Percentiles rank a stretch among this genome's conserved stretches.
Evolutionary conservation across 306 rosid genomes (phyloP).

Genomic region (Glycine soja): DNA sequence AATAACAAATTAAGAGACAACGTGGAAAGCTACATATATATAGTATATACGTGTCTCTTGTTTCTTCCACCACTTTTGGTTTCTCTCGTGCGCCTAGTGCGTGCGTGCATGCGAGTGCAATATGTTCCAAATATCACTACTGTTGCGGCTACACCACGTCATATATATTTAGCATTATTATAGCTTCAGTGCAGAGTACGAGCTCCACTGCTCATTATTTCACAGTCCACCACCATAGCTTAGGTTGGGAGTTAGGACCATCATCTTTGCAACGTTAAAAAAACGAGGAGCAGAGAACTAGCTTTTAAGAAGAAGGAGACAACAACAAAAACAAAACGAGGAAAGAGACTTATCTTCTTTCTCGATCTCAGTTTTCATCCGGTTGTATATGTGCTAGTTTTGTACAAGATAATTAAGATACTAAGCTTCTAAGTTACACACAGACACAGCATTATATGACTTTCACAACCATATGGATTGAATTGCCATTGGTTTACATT

Average conservation of each 20-base stretch:
- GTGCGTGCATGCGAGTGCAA: neutral
- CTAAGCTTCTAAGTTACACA: neutral
- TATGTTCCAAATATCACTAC: neutral
- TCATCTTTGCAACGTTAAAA: conserved; percentile 21
- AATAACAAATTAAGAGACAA: conserved; percentile 14
- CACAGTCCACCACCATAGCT: conserved; percentile 12
- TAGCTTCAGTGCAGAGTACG: conserved; percentile 35
- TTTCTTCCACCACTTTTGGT: conserved; percentile 29
- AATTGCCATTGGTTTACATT: no score
- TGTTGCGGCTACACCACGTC: conserved; percentile 30
- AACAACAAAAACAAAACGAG: neutral
- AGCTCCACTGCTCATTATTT: conserved; percentile 28
- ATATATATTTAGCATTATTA: conserved; percentile 12
- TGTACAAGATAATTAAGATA: no score
- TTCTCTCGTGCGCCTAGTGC: neutral
- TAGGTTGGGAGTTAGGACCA: conserved; percentile 32
- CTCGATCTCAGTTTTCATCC: neutral
- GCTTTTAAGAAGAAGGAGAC: neutral
- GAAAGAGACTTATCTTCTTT: neutral
- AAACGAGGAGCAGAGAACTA: neutral
- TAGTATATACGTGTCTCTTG: conserved; percentile 20
- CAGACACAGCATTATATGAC: neutral
- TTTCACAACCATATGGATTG: neutral
- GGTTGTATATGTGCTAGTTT: neutral
- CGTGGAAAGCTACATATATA: neutral